A percentile compares a stretch with the other conserved stretches of the same genome.
phyloP scores from a whole-genome alignment of 495 filamentous ascomycete genomes.

The Aspergillus asperescens region DNA sequence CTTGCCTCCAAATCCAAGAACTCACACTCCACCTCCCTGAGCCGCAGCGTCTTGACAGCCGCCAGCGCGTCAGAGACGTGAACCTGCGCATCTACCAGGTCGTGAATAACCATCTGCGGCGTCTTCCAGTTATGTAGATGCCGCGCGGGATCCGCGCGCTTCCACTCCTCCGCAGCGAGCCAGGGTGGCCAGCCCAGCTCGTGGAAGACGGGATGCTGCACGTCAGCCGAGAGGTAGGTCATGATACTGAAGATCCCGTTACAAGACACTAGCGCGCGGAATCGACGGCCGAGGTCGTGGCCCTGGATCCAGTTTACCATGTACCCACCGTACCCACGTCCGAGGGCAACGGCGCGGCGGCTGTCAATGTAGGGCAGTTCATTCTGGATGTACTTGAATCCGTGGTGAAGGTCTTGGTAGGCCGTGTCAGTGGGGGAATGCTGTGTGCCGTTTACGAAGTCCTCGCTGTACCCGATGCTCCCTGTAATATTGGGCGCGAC shows the following conservation, averaged over 20 bases:
- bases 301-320: conserved; percentile 4
- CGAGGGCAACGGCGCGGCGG: neutral
- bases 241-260: conserved; percentile 2
- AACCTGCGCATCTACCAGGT: neutral
- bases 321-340: neutral
- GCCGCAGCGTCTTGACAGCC: neutral
- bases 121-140: neutral
- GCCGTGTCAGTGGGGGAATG: neutral
- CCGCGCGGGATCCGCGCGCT: neutral
- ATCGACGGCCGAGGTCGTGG: neutral
- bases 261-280: neutral
- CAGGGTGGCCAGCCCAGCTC: conserved; percentile 1
- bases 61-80: neutral
- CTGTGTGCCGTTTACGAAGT: conserved; percentile 1
- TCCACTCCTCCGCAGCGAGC: neutral
- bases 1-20: neutral
- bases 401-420: neutral
- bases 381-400: neutral
- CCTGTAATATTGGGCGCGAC: conserved; percentile 1
- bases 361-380: conserved; percentile 1
- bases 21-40: neutral
- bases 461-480: conserved; percentile 3
- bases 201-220: neutral
- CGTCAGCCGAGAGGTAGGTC: neutral
- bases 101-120: neutral